These are phyloP conservation scores for Parathielavia appendiculata DNA, from an alignment of 495 filamentous ascomycete species.

Conservation along the genomic window DNA sequence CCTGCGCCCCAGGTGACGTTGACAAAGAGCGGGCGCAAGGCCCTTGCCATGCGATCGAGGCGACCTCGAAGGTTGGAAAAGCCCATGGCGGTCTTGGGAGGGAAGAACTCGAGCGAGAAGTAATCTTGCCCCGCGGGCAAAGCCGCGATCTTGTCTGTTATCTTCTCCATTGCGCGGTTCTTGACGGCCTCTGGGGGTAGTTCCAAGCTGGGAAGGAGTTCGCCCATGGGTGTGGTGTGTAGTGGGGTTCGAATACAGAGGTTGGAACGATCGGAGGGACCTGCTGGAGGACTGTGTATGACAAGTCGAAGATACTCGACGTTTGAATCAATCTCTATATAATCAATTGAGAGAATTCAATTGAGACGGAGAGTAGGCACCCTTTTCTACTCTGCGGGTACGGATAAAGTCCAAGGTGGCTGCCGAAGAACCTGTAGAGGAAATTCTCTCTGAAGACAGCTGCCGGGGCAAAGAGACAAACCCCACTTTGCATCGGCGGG, in stretches of 20 bases:
- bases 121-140: slow-evolving; percentile 75
- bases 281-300: background rate
- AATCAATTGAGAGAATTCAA: background rate
- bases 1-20: slow-evolving; percentile 98
- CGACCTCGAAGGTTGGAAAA: slow-evolving; percentile 88
- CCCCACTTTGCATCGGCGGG: slow-evolving; percentile 21
- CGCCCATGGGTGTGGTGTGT: slow-evolving; percentile 16
- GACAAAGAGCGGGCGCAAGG: slow-evolving; percentile 86
- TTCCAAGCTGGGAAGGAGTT: slow-evolving; percentile 21
- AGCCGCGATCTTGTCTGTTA: slow-evolving; percentile 94
- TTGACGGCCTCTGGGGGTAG: slow-evolving; percentile 20
- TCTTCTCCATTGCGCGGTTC: slow-evolving; percentile 66
- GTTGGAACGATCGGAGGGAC: background rate
- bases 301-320: background rate
- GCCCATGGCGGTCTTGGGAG: slow-evolving; percentile 91
- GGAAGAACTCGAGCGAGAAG: slow-evolving; percentile 98
- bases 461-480: background rate
- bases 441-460: slow-evolving; percentile 1
- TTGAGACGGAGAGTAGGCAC: background rate
- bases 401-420: background rate
- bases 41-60: slow-evolving; percentile 89
- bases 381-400: background rate
- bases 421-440: background rate
- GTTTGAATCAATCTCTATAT: background rate
- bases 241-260: background rate